Percentiles rank a stretch among this genome's conserved stretches.
Conservation (phyloP, 208 protist genomes). For the Trypanosoma melophagium region DNA sequence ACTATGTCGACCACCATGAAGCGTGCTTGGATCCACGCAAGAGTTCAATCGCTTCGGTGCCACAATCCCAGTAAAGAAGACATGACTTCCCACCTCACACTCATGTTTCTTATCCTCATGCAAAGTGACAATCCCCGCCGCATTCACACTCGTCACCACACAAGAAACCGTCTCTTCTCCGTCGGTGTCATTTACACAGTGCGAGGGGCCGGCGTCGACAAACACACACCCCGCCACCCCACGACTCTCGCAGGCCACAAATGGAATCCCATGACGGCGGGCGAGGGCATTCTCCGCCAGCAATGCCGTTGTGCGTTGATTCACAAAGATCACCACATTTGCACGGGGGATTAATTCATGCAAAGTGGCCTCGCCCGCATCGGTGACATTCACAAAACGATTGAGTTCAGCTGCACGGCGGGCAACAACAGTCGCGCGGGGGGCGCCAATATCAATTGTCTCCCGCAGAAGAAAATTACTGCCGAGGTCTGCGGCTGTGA, state of each 20-base stretch:
- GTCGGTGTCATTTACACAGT: conserved; percentile 76
- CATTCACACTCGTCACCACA: conserved; percentile 69
- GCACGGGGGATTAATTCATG: conserved; percentile 32
- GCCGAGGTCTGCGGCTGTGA: conserved; percentile 58
- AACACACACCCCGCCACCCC: conserved; percentile 81
- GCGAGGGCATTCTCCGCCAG: conserved; percentile 55
- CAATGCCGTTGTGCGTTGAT: conserved; percentile 61
- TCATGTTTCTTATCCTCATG: conserved; percentile 90
- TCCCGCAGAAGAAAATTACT: conserved; percentile 81
- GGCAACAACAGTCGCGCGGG: conserved; percentile 54
- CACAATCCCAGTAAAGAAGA: conserved; percentile 80
- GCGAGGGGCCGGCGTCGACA: conserved; percentile 68
- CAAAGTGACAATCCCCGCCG: conserved; percentile 72
- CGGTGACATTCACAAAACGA: conserved; percentile 75
- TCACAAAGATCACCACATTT: conserved; percentile 83
- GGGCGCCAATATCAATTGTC: conserved; percentile 56
- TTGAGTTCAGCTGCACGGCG: conserved; percentile 84
- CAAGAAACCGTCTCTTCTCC: conserved; percentile 84
- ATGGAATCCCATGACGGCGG: conserved; percentile 60
- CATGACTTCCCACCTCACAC: conserved; percentile 73
- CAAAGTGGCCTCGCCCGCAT: conserved; percentile 22
- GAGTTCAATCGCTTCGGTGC: conserved; percentile 52
- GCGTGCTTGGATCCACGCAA: conserved; percentile 14
- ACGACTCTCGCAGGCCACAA: conserved; percentile 82
- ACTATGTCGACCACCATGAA: conserved; percentile 10